Evolutionary conservation across 1,284 basidiomycete species (phyloP).

Genomic region (Meira nashicola): DNA sequence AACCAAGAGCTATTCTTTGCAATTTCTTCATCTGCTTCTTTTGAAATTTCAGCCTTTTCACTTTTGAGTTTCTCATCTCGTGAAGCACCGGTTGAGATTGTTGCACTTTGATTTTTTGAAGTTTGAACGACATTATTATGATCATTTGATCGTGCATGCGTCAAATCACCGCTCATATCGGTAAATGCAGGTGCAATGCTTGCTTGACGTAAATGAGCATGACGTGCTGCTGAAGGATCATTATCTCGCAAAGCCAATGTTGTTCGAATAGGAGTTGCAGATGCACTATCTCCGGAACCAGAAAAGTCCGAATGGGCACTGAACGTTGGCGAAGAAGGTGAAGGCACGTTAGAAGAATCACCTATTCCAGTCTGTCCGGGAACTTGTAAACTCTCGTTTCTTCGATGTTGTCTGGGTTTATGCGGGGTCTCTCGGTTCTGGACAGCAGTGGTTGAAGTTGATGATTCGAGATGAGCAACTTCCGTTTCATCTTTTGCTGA

Average conservation of each 20-base stretch:
- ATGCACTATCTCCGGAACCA: not conserved
- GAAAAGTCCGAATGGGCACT: constrained; percentile 6
- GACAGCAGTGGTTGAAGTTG: not conserved
- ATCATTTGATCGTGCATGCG: not conserved
- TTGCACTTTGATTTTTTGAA: not conserved
- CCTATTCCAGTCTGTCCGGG: not conserved
- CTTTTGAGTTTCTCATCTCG: constrained; percentile 8
- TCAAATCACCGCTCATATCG: constrained; percentile 4
- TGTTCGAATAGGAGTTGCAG: not conserved
- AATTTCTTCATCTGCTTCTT: constrained; percentile 5
- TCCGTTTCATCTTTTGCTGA: not conserved
- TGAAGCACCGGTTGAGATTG: constrained; percentile 4
- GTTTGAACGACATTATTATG: not conserved
- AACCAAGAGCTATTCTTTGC: constrained; percentile 15
- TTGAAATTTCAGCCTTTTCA: constrained; percentile 11
- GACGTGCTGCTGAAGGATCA: not conserved
- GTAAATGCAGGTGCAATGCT: not conserved
- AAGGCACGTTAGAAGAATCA: not conserved
- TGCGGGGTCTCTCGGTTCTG: not conserved
- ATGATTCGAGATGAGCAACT: not conserved
- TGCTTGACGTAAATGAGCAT: not conserved
- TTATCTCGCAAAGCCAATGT: constrained; percentile 1
- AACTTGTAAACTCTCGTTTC: constrained; percentile 7
- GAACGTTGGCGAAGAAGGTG: constrained; percentile 9
- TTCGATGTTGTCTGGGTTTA: not conserved